A percentile compares a stretch with the other conserved stretches of the same genome.
phyloP scores from a whole-genome alignment of 371 early-diverging fungal species.

The Coemansia sp. region DNA sequence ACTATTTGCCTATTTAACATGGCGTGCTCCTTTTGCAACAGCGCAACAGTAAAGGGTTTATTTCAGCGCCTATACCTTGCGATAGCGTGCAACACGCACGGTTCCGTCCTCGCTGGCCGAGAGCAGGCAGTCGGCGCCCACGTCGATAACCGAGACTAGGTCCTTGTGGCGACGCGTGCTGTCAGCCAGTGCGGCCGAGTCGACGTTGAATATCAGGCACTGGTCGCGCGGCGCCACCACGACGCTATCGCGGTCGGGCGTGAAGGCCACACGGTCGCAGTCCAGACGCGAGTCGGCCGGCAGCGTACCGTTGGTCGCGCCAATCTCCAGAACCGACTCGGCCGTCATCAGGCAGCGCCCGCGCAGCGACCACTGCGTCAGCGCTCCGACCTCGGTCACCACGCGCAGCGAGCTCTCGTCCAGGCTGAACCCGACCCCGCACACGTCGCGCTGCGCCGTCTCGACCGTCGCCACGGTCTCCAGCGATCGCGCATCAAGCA shows the following conservation, averaged over 20 bases:
- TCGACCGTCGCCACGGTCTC: conserved; percentile 36
- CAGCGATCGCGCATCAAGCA: conserved; percentile 42
- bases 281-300: conserved; percentile 36
- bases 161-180: conserved; percentile 48
- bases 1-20: not conserved
- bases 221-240: conserved; percentile 41
- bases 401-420: conserved; percentile 43
- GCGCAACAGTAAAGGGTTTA: too few relatives aligned
- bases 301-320: not conserved
- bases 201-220: conserved; percentile 46
- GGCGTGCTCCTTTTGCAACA: too few relatives aligned
- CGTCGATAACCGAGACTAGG: conserved; percentile 38
- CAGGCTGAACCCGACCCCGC: conserved; percentile 40
- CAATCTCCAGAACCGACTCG: conserved; percentile 33
- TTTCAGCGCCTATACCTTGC: conserved; percentile 22
- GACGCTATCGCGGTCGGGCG: conserved; percentile 41
- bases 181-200: conserved; percentile 43
- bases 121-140: conserved; percentile 41
- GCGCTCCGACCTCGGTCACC: conserved; percentile 43
- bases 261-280: conserved; percentile 38
- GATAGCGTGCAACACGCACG: conserved; percentile 45
- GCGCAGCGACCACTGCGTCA: conserved; percentile 49
- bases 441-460: conserved; percentile 32
- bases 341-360: conserved; percentile 40
- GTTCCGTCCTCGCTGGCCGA: conserved; percentile 52